Base-by-base conservation (phyloP, 306 rosid genomes). In the Castanospermum australe region DNA sequence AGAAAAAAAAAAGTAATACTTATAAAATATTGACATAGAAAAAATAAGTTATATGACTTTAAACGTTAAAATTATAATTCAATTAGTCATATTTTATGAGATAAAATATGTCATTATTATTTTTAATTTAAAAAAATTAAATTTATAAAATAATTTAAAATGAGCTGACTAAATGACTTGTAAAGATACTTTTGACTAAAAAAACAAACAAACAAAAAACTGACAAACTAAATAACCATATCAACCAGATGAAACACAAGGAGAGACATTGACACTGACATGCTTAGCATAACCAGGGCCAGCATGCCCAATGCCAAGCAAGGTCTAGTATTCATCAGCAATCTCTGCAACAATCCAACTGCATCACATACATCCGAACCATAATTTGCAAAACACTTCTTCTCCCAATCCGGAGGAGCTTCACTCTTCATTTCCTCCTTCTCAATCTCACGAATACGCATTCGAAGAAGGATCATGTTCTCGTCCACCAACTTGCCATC, bases 271-370 rank as follows among this genome's bases (percentile, higher is more conserved):
- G 91, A 81, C 12, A 80, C 52, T 39, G 92, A 82, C 33, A 79
- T 48, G 59, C 73, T 83, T n/a, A 84, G n/a, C 41, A 77, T 32
- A 20, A 85, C 0, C 36, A 88, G 5, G 79, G 69, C 79, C 25
- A 84, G 0, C 30, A 72, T 44, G 22, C 77, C 90, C 18, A 90
- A 8, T 36, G 79, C 92, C 61, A 83, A 74, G 56, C 61, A 69
- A 11, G 92, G 92, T 78, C 90, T 83, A 12, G 87, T 85, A 65
- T 88, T 78, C 87, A 90, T 87, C 77, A 90, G 36, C 39, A 73
- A 52, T 12, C 79, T 70, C 59, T 90, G 92, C 78, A 90, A 75
- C 45, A 88, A 5, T 3, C 92, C 92, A 83, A 90, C 38, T 4
- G 25, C 81, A 6, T 85, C 87, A 52, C 83, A 87, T 6, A 88